Evolutionary conservation across 2,329 filamentous ascomycete species (phyloP), one percentile per base, ranked within the genome.

Genomic region (Aurifilum marmelostoma): DNA sequence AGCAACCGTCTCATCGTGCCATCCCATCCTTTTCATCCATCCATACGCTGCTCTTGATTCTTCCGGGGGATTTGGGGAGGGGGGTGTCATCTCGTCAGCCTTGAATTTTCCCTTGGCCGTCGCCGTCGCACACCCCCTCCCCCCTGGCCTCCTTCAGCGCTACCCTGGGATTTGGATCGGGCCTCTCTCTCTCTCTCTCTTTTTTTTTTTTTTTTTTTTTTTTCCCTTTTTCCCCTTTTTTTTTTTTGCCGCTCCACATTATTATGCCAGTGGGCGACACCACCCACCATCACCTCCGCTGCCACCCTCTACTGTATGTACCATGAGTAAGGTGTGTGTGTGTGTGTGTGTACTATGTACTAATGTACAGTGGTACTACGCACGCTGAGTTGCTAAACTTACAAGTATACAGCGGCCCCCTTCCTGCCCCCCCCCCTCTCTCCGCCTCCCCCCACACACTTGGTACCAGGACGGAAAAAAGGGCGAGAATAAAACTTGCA

Each of bases 401-500:
- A 47, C 43, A 47, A 39, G 6, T 9, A 39, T 39, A 34, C 34
- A 34, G 34, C n/a, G n/a, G n/a, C n/a, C 8, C 34, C 34, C 4
- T 34, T 34, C 34, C 34, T 34, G 34, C 37, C 37, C 6, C 37
- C 37, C 37, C 37, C 12, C 37, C 37, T 12, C 7, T 47, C 43
- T 9, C 21, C 7, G n/a, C 43, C 43, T 2, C 43, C 58, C 69
- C 37, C 50, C 69, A 32, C 63, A 61, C 54, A 32, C 8, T 1
- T 29, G 14, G 52, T 59, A 54, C 58, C 41, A 56, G 47, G 39
- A 60, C 65, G 50, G 56, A 60, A 59, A 62, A 60, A 59, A 54
- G 52, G 39, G 34, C 43, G 59, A 69, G 66, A 71, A 69, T 69
- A 71, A 71, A 71, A 71, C 63, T 71, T 66, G 66, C 63, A n/a